Conservation (phyloP, 2,329 filamentous ascomycete species). For the Madurella fahalii region DNA sequence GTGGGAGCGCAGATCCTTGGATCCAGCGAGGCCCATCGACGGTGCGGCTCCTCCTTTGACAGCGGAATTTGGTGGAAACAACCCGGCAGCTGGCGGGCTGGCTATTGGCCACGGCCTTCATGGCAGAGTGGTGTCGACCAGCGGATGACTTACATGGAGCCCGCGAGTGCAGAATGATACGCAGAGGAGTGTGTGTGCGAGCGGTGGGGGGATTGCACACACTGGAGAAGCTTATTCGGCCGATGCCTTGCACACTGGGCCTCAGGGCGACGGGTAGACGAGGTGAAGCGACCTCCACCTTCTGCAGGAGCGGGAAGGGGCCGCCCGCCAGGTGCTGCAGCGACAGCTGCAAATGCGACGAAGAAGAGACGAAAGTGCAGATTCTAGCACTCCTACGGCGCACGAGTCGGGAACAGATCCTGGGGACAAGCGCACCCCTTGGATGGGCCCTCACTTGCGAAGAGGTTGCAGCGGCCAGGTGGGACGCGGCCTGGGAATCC, state of each 20-base stretch:
- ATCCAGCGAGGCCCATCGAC: conserved; percentile 8
- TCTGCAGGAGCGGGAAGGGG: conserved; percentile 41
- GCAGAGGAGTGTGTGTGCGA: conserved; percentile 5
- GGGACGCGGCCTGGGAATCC: background rate
- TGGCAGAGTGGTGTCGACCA: conserved; percentile 19
- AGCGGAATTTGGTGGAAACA: conserved; percentile 2
- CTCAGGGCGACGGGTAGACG: conserved; percentile 12
- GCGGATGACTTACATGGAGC: conserved; percentile 28
- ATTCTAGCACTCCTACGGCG: background rate
- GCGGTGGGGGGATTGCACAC: background rate
- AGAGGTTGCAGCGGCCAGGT: no score
- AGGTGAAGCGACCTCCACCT: conserved; percentile 14
- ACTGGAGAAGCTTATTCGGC: no score
- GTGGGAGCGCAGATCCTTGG: conserved; percentile 15
- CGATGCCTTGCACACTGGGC: no score
- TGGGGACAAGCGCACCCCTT: conserved; percentile 7
- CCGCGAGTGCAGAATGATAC: conserved; percentile 13
- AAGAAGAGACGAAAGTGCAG: conserved; percentile 6
- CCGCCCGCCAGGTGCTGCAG: conserved; percentile 19
- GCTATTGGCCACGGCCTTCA: background rate
- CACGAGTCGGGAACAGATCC: conserved; percentile 12
- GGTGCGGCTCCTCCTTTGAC: background rate
- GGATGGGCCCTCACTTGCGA: background rate
- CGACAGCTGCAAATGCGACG: conserved; percentile 20
- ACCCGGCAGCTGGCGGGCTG: conserved; percentile 6